phyloP scores from a whole-genome alignment of 2,329 filamentous ascomycete genomes.

The Colletotrichum sp. region DNA sequence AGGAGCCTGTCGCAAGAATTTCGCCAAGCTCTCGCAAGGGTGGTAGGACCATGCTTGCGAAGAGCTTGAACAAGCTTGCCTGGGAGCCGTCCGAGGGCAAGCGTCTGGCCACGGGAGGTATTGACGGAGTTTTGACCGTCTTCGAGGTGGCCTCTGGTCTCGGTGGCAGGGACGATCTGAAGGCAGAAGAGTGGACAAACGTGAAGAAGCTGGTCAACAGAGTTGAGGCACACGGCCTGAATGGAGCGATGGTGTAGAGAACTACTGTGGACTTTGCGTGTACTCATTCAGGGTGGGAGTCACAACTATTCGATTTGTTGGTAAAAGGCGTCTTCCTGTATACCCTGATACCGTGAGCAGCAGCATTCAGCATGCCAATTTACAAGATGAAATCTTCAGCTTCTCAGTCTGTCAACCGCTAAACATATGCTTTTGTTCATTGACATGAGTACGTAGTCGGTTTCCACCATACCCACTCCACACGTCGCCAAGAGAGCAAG shows the following conservation, averaged over 20 bases:
- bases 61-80: slow-evolving; percentile 90
- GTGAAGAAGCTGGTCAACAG: slow-evolving; percentile 89
- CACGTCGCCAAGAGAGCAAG: neutral
- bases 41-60: slow-evolving; percentile 73
- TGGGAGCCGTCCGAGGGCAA: slow-evolving; percentile 94
- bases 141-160: slow-evolving; percentile 88
- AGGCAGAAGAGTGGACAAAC: slow-evolving; percentile 88
- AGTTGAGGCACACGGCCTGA: slow-evolving; percentile 67
- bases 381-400: neutral
- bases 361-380: neutral
- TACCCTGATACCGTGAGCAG: slow-evolving; percentile 19
- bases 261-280: slow-evolving; percentile 21
- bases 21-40: slow-evolving; percentile 72
- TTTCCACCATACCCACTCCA: neutral
- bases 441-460: neutral
- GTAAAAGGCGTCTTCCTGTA: slow-evolving; percentile 19
- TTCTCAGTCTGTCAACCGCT: neutral
- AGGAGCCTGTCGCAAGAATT: slow-evolving; percentile 86
- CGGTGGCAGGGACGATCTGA: slow-evolving; percentile 82
- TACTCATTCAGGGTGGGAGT: slow-evolving; percentile 25
- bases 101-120: slow-evolving; percentile 85
- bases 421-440: neutral
- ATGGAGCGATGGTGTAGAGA: slow-evolving; percentile 44
- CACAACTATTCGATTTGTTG: slow-evolving; percentile 18
- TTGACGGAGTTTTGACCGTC: slow-evolving; percentile 88